These are phyloP conservation scores for Polytrichum formosum DNA, from an alignment of 225 moss, liverwort and hornwort species.

Conservation along the genomic window DNA sequence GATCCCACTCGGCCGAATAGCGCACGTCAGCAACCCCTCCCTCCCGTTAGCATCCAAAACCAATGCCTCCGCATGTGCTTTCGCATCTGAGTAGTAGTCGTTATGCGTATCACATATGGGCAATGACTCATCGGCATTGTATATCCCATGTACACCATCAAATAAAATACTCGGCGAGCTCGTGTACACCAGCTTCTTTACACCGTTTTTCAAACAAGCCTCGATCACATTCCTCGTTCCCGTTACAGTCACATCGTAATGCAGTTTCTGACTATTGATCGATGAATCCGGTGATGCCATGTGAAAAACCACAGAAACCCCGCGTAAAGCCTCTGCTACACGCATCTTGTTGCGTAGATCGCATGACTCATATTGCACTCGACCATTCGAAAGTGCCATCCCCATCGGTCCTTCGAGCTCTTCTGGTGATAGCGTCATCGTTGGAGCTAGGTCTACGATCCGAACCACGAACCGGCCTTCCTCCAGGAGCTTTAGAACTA, in stretches of 20 bases:
- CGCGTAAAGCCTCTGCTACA: conserved; percentile 55
- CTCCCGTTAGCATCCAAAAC: conserved; percentile 71
- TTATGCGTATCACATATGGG: conserved; percentile 78
- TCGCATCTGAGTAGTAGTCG: conserved; percentile 78
- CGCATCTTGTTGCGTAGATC: conserved; percentile 60
- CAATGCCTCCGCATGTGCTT: conserved; percentile 86
- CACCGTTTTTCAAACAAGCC: conserved; percentile 71
- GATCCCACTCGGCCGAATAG: conserved; percentile 85
- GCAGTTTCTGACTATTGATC: conserved; percentile 68
- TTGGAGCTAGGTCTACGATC: conserved; percentile 78
- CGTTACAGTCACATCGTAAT: conserved; percentile 80
- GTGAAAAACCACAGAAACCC: conserved; percentile 74
- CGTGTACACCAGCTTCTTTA: conserved; percentile 72
- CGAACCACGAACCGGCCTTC: conserved; percentile 54
- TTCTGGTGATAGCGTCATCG: conserved; percentile 48
- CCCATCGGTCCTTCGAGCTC: conserved; percentile 62
- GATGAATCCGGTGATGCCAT: conserved; percentile 85
- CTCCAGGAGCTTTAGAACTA: conserved; percentile 72
- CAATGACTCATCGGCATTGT: conserved; percentile 68
- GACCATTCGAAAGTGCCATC: conserved; percentile 29
- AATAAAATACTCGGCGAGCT: conserved; percentile 84
- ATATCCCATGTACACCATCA: conserved; percentile 54
- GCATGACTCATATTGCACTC: conserved; percentile 58
- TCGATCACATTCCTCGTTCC: conserved; percentile 86
- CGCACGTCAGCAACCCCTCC: conserved; percentile 65